Evolutionary conservation across 345 rosid species (phyloP), one percentile per base, ranked within the genome.

Genomic region (Citrus australasica): DNA sequence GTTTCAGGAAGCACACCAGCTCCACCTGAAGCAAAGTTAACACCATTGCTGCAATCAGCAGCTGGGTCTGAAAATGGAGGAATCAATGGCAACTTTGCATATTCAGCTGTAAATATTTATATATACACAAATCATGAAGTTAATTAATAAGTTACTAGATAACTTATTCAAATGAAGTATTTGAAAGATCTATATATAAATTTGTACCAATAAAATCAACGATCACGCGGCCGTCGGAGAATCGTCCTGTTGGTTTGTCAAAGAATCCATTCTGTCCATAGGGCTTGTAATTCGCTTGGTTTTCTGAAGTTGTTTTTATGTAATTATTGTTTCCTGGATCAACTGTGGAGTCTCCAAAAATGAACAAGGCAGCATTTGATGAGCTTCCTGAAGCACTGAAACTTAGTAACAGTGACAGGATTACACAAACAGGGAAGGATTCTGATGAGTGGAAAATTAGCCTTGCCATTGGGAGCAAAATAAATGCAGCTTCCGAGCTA

Each of bases 241-340:
- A 89, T 19, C 89, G 86, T 0, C 90, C 90, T 2, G 89, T 85
- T 13, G 92, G 92, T 17, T 25, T 58, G 6, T 58, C 17, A 56
- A 83, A 87, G 84, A 80, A 84, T 75, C 88, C 85, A 25, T 81
- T 83, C 56, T 67, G 84, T 30, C 89, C 87, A n/a, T 87, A 89
- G 3, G 92, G 90, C 71, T 78, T 62, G 33, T 67, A 58, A 81
- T 86, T 75, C 16, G 92, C 89, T 22, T 78, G 82, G 79, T 83
- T 83, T 11, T 86, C 87, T 7, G 87, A 80, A 42, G 42, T 56
- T 11, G 88, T 87, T 11, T 73, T 40, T 83, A 87, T 85, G 83
- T 86, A 84, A n/a, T 87, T 86, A 75, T 87, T 89, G 88, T 89
- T 87, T 61, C 90, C 90, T 4, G 77, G 73, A 75, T 89, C 90